These are phyloP conservation scores for Colletotrichum aenigma DNA, from an alignment of 2,329 filamentous ascomycete genomes.

Conservation along the genomic window DNA sequence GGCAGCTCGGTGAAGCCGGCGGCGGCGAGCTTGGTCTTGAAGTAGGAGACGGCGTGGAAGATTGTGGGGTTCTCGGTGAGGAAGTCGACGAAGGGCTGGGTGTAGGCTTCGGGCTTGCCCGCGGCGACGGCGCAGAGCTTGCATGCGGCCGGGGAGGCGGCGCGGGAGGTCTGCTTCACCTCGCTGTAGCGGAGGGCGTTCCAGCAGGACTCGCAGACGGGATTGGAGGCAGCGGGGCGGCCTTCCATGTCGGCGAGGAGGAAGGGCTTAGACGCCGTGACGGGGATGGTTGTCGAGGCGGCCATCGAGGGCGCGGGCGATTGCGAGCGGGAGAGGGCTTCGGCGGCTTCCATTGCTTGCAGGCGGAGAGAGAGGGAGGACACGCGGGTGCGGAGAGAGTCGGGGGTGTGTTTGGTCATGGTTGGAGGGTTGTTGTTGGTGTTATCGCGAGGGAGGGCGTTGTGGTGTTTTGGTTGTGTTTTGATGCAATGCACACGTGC, in stretches of 20 bases:
- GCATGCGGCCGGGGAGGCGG: conserved; percentile 30
- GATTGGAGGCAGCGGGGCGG: conserved; percentile 35
- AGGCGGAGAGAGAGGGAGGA: conserved; percentile 51
- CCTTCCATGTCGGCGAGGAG: conserved; percentile 46
- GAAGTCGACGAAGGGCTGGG: conserved; percentile 85
- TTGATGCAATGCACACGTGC: not conserved
- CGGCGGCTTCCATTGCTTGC: conserved; percentile 31
- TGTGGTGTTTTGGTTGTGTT: not conserved
- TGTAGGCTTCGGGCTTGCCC: conserved; percentile 67
- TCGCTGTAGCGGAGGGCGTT: conserved; percentile 18
- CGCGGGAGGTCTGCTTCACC: conserved; percentile 9
- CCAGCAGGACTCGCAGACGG: conserved; percentile 23
- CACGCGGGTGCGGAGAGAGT: conserved; percentile 46
- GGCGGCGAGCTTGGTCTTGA: conserved; percentile 72
- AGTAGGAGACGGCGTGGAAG: conserved; percentile 86
- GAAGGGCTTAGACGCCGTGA: conserved; percentile 45
- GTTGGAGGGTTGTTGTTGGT: not conserved
- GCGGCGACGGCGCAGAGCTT: conserved; percentile 41
- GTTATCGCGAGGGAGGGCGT: not conserved
- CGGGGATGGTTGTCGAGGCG: conserved; percentile 26
- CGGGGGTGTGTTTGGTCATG: conserved; percentile 52
- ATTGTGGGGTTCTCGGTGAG: conserved; percentile 90
- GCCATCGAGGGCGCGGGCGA: conserved; percentile 28
- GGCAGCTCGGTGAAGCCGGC: conserved; percentile 80
- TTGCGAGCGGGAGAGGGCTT: conserved; percentile 14